These are phyloP conservation scores for Phytomonas serpens DNA, from an alignment of 208 protist genomes.

Conservation along the genomic window DNA sequence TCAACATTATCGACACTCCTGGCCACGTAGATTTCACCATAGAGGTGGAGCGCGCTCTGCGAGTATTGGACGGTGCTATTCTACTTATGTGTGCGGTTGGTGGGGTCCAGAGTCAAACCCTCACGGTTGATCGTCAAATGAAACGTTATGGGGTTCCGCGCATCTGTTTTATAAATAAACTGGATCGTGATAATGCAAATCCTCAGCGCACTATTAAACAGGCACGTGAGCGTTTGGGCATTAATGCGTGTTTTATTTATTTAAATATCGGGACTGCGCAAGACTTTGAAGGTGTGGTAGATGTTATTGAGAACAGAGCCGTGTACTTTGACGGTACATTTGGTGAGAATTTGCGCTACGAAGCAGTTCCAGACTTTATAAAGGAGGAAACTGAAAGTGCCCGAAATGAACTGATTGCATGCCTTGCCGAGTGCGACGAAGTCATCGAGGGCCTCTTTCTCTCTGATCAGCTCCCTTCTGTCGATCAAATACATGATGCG, in stretches of 20 bases:
- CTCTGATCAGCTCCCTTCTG: conserved; percentile 85
- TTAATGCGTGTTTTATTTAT: conserved; percentile 95
- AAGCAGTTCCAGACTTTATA: conserved; percentile 76
- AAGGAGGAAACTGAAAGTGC: conserved; percentile 59
- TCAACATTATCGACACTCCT: conserved; percentile 99
- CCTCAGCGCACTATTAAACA: conserved; percentile 71
- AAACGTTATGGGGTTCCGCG: conserved; percentile 96
- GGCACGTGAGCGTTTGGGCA: conserved; percentile 88
- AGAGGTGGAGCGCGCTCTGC: conserved; percentile 97
- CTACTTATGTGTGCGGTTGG: conserved; percentile 94
- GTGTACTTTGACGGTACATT: conserved; percentile 92
- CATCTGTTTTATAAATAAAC: conserved; percentile 98
- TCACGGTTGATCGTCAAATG: conserved; percentile 99
- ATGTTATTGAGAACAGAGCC: conserved; percentile 90
- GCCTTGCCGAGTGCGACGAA: conserved; percentile 94
- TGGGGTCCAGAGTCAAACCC: conserved; percentile 97
- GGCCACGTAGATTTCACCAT: conserved; percentile 99
- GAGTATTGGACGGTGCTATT: conserved; percentile 98
- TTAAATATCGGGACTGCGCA: conserved; percentile 96
- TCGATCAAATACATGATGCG: conserved; percentile 83
- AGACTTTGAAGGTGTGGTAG: conserved; percentile 95
- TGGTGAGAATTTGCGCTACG: conserved; percentile 83
- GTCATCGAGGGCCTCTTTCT: conserved; percentile 93
- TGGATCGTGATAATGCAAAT: conserved; percentile 94
- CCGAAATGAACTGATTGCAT: conserved; percentile 88